Percentiles rank a stretch among this genome's conserved stretches.
Evolutionary conservation across 129 eudicot genomes (phyloP).

Genomic region (Flaveria robusta): DNA sequence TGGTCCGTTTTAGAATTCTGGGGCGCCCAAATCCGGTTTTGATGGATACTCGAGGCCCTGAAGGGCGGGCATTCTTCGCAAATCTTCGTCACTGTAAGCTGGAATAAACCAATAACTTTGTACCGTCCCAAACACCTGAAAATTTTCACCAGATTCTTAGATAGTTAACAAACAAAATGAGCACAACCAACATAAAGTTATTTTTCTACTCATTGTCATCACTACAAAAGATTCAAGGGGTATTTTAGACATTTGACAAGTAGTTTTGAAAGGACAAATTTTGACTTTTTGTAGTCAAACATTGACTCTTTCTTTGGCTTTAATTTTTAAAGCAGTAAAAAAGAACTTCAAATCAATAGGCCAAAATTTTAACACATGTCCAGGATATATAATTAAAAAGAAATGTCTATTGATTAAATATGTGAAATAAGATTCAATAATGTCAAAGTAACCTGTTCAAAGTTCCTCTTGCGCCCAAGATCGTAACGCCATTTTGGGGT

Average conservation of each 20-base stretch:
- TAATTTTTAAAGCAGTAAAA: not conserved
- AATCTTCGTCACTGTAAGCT: constrained; percentile 77
- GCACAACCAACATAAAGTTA: constrained; percentile 4
- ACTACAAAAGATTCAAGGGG: too few species aligned
- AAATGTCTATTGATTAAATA: constrained; percentile 2
- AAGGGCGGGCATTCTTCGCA: constrained; percentile 80
- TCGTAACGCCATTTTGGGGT: constrained; percentile 91
- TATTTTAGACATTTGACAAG: not conserved
- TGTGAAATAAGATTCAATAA: not conserved
- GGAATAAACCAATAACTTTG: constrained; percentile 81
- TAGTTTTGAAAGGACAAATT: not conserved
- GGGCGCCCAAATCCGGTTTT: constrained; percentile 73
- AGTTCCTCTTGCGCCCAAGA: constrained; percentile 89
- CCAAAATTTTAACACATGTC: not conserved
- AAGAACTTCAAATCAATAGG: not conserved
- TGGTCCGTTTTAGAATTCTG: constrained; percentile 51
- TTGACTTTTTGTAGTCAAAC: not conserved
- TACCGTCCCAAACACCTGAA: constrained; percentile 83
- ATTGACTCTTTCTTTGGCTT: not conserved
- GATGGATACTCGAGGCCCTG: constrained; percentile 96
- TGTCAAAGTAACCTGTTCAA: constrained; percentile 61
- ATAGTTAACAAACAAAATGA: not conserved
- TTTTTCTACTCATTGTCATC: too few species aligned
- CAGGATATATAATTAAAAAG: not conserved
- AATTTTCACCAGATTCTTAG: constrained; percentile 3